These are phyloP conservation scores for Paramecium bursaria DNA, from an alignment of 73 alveolate genomes.

Conservation along the genomic window DNA sequence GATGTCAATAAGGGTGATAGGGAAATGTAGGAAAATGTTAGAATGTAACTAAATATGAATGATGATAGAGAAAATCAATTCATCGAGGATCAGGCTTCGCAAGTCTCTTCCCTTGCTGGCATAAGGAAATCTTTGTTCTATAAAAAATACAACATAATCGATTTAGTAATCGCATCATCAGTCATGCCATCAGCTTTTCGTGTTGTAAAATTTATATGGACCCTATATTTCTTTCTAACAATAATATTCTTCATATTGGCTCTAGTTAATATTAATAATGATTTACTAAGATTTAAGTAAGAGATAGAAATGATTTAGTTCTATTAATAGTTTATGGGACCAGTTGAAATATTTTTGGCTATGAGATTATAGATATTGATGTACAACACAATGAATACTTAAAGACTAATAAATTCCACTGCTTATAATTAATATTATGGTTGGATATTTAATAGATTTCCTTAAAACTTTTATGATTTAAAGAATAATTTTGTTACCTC, in stretches of 20 bases:
- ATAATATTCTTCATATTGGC: background rate
- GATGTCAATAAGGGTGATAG: slow-evolving; percentile 46
- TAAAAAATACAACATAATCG: slow-evolving; percentile 25
- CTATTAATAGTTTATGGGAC: slow-evolving; percentile 36
- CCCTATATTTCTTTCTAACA: background rate
- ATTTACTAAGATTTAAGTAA: slow-evolving; percentile 27
- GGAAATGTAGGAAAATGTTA: slow-evolving; percentile 45
- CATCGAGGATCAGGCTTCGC: slow-evolving; percentile 42
- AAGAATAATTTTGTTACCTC: background rate
- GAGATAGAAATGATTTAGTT: slow-evolving; percentile 44
- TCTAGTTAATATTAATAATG: background rate
- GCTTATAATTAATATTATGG: too few species aligned
- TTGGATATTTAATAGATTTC: slow-evolving; percentile 34
- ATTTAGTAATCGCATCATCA: background rate
- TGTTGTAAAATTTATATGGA: too few species aligned
- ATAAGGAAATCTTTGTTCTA: slow-evolving; percentile 37
- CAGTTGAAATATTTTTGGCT: slow-evolving; percentile 28
- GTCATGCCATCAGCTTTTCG: too few species aligned
- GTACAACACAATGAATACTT: too few species aligned
- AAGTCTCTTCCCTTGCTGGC: slow-evolving; percentile 36
- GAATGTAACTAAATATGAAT: slow-evolving; percentile 18
- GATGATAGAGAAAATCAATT: slow-evolving; percentile 7
- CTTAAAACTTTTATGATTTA: slow-evolving; percentile 33
- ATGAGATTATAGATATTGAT: slow-evolving; percentile 2
- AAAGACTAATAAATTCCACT: too few species aligned